phyloP scores from a whole-genome alignment of 768 basidiomycete genomes.

The Suillus weaverae region DNA sequence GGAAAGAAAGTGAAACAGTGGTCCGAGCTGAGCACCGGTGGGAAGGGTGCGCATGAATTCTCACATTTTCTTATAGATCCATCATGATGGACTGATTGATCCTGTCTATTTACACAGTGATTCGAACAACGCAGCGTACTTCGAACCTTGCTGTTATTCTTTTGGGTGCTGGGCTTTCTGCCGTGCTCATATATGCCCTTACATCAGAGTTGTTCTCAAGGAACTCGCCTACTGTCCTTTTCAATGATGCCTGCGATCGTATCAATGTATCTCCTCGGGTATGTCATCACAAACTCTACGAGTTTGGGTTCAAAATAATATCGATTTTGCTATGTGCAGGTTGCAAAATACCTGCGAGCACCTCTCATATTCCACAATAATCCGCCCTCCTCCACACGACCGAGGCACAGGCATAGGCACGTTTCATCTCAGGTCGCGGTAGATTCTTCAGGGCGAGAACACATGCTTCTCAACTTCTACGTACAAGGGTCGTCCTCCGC shows the following conservation, averaged over 20 bases:
- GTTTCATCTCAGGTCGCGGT: slow-evolving; percentile 76
- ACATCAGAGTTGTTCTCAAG: slow-evolving; percentile 85
- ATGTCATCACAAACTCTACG: slow-evolving; percentile 14
- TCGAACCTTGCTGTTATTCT: slow-evolving; percentile 56
- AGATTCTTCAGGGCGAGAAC: slow-evolving; percentile 74
- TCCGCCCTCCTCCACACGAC: slow-evolving; percentile 71
- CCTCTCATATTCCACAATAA: slow-evolving; percentile 80
- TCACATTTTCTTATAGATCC: background rate
- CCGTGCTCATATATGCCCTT: slow-evolving; percentile 71
- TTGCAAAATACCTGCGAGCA: slow-evolving; percentile 65
- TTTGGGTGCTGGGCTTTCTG: slow-evolving; percentile 78
- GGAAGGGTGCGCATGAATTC: slow-evolving; percentile 58
- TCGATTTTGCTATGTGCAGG: slow-evolving; percentile 37
- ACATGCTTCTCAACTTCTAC: slow-evolving; percentile 84
- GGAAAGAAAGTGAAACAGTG: slow-evolving; percentile 67
- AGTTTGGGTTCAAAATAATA: background rate
- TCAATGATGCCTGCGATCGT: slow-evolving; percentile 56
- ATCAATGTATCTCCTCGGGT: slow-evolving; percentile 50
- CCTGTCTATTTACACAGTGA: slow-evolving; percentile 35
- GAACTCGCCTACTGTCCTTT: slow-evolving; percentile 84
- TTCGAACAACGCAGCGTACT: slow-evolving; percentile 52
- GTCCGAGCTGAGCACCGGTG: slow-evolving; percentile 74
- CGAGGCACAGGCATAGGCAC: slow-evolving; percentile 80
- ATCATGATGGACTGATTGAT: background rate
- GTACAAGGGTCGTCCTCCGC: slow-evolving; percentile 60